Base-by-base conservation (phyloP, 495 filamentous ascomycete genomes). In the Daldinia concentrica region DNA sequence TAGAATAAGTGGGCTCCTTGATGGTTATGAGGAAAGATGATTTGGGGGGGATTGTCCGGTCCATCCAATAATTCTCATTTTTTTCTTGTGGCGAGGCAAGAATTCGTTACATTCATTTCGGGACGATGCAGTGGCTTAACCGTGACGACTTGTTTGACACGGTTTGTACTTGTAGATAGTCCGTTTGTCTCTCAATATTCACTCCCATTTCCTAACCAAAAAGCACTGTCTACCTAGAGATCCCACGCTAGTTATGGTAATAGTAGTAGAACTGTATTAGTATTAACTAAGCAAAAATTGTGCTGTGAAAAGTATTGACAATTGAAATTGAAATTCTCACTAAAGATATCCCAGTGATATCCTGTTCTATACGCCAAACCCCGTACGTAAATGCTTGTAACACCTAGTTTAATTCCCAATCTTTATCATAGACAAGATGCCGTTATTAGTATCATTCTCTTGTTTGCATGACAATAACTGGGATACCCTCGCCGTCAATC, bases 401-500 rank as follows among this genome's bases (percentile, higher is more conserved):
- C 24, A 11, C 48, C 37, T 9, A 34, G 8, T 61, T 41, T 41
- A 15, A 65, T 29, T 45, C 36, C 50, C 29, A 26, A 3, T 0
- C 39, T 17, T 30, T 32, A 58, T 12, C 58, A 2, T 52, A n/a
- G 30, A 51, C 34, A 29, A 39, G 26, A 39, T 22, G 7, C 27
- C 43, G 15, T 39, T 4, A 39, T 26, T 19, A n/a, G 14, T n/a
- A 32, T 56, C 56, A 36, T 27, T 39, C 14, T 41, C 69, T 75
- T 24, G 71, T 50, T 4, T 71, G 75, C 79, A 86, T 82, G 11
- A 72, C 72, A 11, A 86, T 74, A 1, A 90, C 81, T 1, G 79
- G 78, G 45, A 81, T 70, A n/a, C 86, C 88, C 7, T 80, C 77
- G 0, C 78, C 82, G 74, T 86, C 90, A 56, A 87, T 73, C 91